A percentile compares a stretch with the other conserved stretches of the same genome.
Conservation (phyloP, 164 flowering plant genomes). For the Brasenia schreberi region DNA sequence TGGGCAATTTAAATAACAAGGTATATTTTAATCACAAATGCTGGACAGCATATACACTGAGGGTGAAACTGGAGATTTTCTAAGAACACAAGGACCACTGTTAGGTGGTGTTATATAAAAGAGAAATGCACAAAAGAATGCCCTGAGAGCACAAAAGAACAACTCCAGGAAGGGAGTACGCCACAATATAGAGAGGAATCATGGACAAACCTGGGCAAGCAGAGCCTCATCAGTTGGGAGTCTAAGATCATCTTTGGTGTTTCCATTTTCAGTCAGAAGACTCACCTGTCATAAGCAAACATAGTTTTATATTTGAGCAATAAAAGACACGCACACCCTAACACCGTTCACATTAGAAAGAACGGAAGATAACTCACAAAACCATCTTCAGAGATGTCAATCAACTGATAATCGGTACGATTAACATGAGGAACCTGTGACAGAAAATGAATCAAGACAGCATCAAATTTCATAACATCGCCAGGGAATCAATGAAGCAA, state of each 20-base stretch:
- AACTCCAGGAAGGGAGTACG: not conserved
- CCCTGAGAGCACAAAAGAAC: not conserved
- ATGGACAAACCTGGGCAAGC: constrained; percentile 7
- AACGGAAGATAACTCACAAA: constrained; percentile 12
- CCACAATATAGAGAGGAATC: not conserved
- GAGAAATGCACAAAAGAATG: not conserved
- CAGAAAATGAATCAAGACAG: not conserved
- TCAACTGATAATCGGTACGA: constrained; percentile 31
- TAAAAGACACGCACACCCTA: too few species aligned
- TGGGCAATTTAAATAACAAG: too few species aligned
- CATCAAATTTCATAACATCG: not conserved
- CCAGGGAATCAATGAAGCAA: not conserved
- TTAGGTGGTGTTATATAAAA: too few species aligned
- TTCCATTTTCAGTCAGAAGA: constrained; percentile 13
- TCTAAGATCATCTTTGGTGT: constrained; percentile 16
- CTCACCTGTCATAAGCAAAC: constrained; percentile 9
- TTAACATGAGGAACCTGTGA: constrained; percentile 29
- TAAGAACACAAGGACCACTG: too few species aligned
- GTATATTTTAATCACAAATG: too few species aligned
- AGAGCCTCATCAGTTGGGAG: constrained; percentile 12
- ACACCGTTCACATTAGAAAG: not conserved
- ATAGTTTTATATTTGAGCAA: too few species aligned
- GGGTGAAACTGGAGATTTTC: too few species aligned
- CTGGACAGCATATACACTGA: too few species aligned
- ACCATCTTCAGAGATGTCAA: constrained; percentile 28